Base-by-base conservation (phyloP, 768 basidiomycete genomes). In the Cubamyces lactineus region DNA sequence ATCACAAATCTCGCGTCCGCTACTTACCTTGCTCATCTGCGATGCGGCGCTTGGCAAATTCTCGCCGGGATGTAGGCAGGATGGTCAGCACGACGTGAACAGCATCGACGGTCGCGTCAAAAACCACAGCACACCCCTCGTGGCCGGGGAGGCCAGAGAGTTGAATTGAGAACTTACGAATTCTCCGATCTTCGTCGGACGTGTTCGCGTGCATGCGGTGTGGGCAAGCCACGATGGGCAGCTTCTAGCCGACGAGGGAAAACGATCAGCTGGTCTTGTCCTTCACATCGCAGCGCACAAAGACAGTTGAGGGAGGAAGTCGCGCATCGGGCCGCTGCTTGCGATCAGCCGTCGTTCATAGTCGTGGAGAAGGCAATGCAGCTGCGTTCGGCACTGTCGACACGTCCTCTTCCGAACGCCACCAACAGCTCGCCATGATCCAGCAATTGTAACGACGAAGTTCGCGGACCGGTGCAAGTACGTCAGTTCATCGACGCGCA, bases 111-210 rank as follows among this genome's bases (percentile, higher is more conserved):
- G 26, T 26, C 48, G 48, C 24, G 24, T 49, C 48, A n/a, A 8
- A 19, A 16, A 5, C 11, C 13, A 28, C 48, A 26, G 15, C 21
- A 16, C 28, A 30, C 6, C 16, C 48, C 48, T 49, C 48, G 48
- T 49, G 48, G 48, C 23, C 7, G 48, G 13, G 28, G 48, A 23
- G 23, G 28, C 24, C 26, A 16, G 24, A 26, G 34, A 11, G 43
- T 19, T 19, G 38, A 13, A 9, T 40, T 39, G 16, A 24, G 19
- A 1, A 48, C 26, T 43, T 41, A 38, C 49, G 49, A 59, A 51
- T 45, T 26, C 57, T 59, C 57, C 57, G 57, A 51, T 59, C 21
- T 39, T 38, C 47, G 30, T 59, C 57, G 57, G 57, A 59, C 49
- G 16, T 43, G 6, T 15, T 41, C 28, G 21, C 11, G 6, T 5